These are phyloP conservation scores for Kokia cookei DNA, from an alignment of 441 rosid genomes.

Conservation along the genomic window DNA sequence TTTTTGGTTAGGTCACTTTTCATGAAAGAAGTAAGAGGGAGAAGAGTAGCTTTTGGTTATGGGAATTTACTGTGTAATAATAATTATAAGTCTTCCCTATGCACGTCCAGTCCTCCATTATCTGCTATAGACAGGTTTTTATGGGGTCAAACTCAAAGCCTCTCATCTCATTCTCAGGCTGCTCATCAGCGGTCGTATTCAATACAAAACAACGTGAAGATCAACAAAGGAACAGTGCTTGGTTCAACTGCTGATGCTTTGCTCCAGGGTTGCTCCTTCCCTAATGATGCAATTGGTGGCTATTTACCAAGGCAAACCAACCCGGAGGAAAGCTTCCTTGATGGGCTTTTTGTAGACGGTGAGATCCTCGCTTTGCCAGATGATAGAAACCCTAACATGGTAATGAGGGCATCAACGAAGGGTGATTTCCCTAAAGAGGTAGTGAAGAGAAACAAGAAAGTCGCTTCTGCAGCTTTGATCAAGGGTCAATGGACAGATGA, in stretches of 20 bases:
- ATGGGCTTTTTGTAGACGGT: conserved; percentile 27
- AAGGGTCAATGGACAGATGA: conserved; percentile 94
- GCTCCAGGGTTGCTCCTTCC: conserved; percentile 14
- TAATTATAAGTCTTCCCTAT: conserved; percentile 4
- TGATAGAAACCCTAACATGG: conserved; percentile 17
- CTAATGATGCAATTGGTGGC: conserved; percentile 16
- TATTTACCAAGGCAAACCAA: conserved; percentile 6
- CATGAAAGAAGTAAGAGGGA: conserved; percentile 38
- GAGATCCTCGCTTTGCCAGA: conserved; percentile 16
- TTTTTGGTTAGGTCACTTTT: not conserved
- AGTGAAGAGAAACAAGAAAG: conserved; percentile 42
- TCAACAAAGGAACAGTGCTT: conserved; percentile 9
- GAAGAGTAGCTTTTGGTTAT: conserved; percentile 4
- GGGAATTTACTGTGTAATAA: conserved; percentile 16
- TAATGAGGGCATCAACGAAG: conserved; percentile 13
- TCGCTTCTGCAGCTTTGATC: conserved; percentile 39
- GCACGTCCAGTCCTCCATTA: conserved; percentile 45
- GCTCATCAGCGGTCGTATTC: conserved; percentile 5
- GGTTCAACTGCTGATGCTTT: conserved; percentile 16
- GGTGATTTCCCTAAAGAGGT: conserved; percentile 15
- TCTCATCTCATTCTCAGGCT: conserved; percentile 1
- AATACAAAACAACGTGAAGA: conserved; percentile 16
- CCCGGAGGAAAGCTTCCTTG: conserved; percentile 33
- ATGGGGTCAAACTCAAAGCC: conserved; percentile 33
- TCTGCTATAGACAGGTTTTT: conserved; percentile 77